Evolutionary conservation across 2,329 filamentous ascomycete genomes (phyloP).

Genomic region (Aspergillus sp.): DNA sequence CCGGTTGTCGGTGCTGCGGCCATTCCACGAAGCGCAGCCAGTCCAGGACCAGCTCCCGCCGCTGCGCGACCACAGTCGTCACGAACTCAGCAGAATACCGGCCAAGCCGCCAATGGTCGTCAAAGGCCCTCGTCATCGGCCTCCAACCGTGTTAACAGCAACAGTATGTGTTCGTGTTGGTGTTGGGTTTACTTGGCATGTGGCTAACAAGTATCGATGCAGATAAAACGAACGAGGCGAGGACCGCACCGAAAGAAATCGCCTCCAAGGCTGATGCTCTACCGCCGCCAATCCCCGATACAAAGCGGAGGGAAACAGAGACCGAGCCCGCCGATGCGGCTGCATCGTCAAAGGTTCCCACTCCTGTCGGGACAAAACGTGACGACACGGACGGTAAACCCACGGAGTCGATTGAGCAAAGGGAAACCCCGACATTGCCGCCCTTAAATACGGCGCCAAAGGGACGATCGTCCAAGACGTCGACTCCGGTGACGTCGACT

Average conservation of each 20-base stretch:
- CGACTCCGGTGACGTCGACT: conserved; percentile 39
- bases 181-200: conserved; percentile 14
- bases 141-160: conserved; percentile 60
- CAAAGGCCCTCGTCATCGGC: conserved; percentile 62
- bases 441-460: conserved; percentile 22
- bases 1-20: conserved; percentile 68
- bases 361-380: conserved; percentile 29
- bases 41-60: conserved; percentile 57
- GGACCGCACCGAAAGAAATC: conserved; percentile 53
- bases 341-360: conserved; percentile 13
- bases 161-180: conserved; percentile 40
- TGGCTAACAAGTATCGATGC: conserved; percentile 22
- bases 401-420: conserved; percentile 34
- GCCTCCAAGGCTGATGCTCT: conserved; percentile 26
- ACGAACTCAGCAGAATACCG: conserved; percentile 73
- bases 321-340: conserved; percentile 22
- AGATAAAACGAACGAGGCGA: conserved; percentile 50
- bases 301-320: conserved; percentile 30
- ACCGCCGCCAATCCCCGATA: conserved; percentile 37
- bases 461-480: conserved; percentile 41
- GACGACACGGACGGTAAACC: conserved; percentile 37
- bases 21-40: conserved; percentile 58
- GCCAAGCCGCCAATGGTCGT: conserved; percentile 56
- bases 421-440: conserved; percentile 25
- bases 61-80: conserved; percentile 65